Base-by-base conservation (phyloP, 2,329 filamentous ascomycete genomes). In the Sporothrix phasma region DNA sequence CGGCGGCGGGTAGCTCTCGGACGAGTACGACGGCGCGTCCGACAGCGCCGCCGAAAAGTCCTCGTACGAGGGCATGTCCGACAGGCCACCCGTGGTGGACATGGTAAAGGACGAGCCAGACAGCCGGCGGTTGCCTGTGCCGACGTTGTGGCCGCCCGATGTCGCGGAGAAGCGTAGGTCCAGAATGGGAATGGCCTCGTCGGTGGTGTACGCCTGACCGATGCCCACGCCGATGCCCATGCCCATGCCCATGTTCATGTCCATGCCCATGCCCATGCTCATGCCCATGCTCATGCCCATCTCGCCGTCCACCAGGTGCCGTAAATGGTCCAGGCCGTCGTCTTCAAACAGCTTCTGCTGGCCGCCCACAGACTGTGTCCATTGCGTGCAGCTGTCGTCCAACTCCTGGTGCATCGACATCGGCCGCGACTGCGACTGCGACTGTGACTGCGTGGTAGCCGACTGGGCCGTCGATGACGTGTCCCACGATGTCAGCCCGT, bases 71-170 rank as follows among this genome's bases (percentile, higher is more conserved):
- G 85, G 81, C 73, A 89, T 84, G 69, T 90, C 87, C 5, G 86
- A 87, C 47, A 88, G 76, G 24, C 80, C 80, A 24, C 86, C 82
- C 47, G 82, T 82, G 0, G 83, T 89, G 17, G 88, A 90, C 76
- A 90, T 82, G 45, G 87, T 88, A 71, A 89, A 88, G 1, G 88
- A 89, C 2, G 88, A 89, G 56, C 87, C 87, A 22, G 88, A 89
- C 78, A 89, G 82, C 66, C 86, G 82, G 65, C 87, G 78, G 67
- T 83, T 81, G 53, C 81, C 74, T n/a, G 76, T 77, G 62, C 76
- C 76, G 62, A 79, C 76, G 13, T 39, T 24, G 68, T 76, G 75
- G 63, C 74, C 69, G 66, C 78, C 73, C 22, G 51, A 37, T 3
- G 51, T 15, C 17, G 17, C n/a, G 67, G 76, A 69, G 69, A 82